Conservation (phyloP, 2,329 filamentous ascomycete genomes). For the Exophiala bonariae region DNA sequence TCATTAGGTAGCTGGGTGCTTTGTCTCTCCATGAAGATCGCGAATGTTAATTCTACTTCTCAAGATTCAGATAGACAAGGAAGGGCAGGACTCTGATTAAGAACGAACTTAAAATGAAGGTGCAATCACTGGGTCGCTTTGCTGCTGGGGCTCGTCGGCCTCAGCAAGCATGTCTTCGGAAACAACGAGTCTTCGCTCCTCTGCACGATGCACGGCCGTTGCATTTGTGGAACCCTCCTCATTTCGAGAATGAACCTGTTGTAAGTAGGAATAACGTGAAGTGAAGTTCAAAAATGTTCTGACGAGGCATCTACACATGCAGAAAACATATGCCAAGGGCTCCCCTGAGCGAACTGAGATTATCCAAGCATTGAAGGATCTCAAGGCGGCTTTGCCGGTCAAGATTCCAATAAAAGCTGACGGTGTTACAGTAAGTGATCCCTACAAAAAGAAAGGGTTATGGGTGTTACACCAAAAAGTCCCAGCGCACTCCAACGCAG, state of each 20-base stretch:
- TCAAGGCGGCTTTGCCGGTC: conserved; percentile 34
- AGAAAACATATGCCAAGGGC: conserved; percentile 26
- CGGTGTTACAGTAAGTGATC: background rate
- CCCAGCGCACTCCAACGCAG: background rate
- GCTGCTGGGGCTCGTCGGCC: no score
- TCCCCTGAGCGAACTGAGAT: conserved; percentile 35
- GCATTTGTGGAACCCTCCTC: conserved; percentile 1
- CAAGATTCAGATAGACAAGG: no score
- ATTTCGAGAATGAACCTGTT: conserved; percentile 5
- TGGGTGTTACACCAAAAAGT: background rate
- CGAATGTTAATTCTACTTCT: no score
- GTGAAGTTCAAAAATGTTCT: background rate
- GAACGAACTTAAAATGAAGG: no score
- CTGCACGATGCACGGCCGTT: background rate
- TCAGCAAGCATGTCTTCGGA: no score
- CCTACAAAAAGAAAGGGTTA: background rate
- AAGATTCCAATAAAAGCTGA: conserved; percentile 29
- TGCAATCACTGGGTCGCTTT: no score
- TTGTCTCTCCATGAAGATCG: no score
- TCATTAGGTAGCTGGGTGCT: no score
- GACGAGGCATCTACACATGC: no score
- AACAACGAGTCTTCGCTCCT: no score
- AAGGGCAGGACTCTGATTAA: no score
- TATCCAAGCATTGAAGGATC: conserved; percentile 31
- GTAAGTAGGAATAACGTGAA: background rate